Conservation (phyloP, 2,329 filamentous ascomycete species). For the Coleophoma eucalyptorum region DNA sequence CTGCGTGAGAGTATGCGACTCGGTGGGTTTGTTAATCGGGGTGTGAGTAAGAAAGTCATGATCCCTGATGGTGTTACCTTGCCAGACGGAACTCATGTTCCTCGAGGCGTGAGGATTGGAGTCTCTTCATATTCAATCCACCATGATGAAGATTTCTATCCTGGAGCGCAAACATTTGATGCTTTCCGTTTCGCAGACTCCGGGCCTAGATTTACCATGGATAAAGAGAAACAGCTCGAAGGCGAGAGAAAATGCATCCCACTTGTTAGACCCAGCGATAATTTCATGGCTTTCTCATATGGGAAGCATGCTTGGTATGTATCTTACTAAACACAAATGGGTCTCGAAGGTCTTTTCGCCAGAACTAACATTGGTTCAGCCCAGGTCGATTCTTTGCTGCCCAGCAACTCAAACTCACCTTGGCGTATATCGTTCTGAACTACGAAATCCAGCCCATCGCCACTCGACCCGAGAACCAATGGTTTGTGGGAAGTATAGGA, state of each 20-base stretch:
- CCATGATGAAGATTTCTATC: constrained; percentile 14
- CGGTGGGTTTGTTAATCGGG: constrained; percentile 24
- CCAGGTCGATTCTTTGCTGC: neutral
- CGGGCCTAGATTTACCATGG: neutral
- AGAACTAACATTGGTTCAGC: constrained; percentile 7
- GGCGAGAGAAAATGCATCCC: constrained; percentile 15
- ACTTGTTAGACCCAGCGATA: constrained; percentile 19
- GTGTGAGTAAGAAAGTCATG: constrained; percentile 23
- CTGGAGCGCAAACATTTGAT: constrained; percentile 10
- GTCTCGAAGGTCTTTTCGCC: no score
- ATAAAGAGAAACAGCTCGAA: neutral
- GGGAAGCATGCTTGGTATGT: constrained; percentile 26
- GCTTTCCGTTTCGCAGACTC: constrained; percentile 13
- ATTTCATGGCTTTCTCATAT: constrained; percentile 24
- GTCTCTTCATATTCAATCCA: constrained; percentile 16
- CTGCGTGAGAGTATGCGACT: constrained; percentile 39
- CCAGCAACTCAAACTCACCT: neutral
- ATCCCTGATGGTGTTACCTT: constrained; percentile 40
- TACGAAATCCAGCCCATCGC: constrained; percentile 17
- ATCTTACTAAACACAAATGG: neutral
- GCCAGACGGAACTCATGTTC: constrained; percentile 28
- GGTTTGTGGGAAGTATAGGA: constrained; percentile 24
- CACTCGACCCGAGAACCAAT: constrained; percentile 26
- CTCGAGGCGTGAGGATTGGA: constrained; percentile 31
- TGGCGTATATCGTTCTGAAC: constrained; percentile 9